Base-by-base conservation (phyloP, 495 filamentous ascomycete species). In the Penicillium simplicissimum region DNA sequence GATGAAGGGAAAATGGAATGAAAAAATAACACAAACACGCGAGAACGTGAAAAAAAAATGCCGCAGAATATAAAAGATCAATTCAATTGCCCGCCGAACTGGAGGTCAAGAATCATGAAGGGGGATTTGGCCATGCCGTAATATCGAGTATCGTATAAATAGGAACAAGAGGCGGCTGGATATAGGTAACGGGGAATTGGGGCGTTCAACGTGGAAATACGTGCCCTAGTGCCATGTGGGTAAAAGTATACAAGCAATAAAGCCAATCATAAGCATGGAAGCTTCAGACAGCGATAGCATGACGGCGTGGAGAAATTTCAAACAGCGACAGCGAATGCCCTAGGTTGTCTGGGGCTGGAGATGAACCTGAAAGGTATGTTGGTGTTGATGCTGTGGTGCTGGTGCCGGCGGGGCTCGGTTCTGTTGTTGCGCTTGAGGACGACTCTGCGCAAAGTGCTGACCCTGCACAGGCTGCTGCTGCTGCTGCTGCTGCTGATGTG, bases 331-430 rank as follows among this genome's bases (percentile, higher is more conserved):
- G n/a, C 5, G n/a, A 9, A 43, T 14, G 13, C 1, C 11, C 58
- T 53, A 64, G 40, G 61, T 71, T 15, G 67, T 64, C 48, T 72
- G 64, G 6, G 62, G 59, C 21, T 67, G 61, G 28, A 72, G 59
- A 51, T 72, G 64, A 19, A 72, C 58, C 33, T 72, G 69, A 62
- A 72, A 72, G 7, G 67, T 70, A 47, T 72, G 69, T 38, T 72
- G 69, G 23, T 72, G 67, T 31, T 72, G 67, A 58, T 69, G 66
- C 35, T 73, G 70, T 0, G 69, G 69, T 25, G 69, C 65, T 31
- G 69, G 69, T 1, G 62, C 53, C 3, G 67, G 66, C 23, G 66
- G 66, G 10, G 62, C 61, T 43, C 63, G 61, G 17, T 40, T 54
- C 14, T 62, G 60, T 33, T 60, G 58, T 1, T 58, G 67, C 10